A percentile compares a stretch with the other conserved stretches of the same genome.
Conservation (phyloP, 2,329 filamentous ascomycete species). For the Exophiala xenobiotica region DNA sequence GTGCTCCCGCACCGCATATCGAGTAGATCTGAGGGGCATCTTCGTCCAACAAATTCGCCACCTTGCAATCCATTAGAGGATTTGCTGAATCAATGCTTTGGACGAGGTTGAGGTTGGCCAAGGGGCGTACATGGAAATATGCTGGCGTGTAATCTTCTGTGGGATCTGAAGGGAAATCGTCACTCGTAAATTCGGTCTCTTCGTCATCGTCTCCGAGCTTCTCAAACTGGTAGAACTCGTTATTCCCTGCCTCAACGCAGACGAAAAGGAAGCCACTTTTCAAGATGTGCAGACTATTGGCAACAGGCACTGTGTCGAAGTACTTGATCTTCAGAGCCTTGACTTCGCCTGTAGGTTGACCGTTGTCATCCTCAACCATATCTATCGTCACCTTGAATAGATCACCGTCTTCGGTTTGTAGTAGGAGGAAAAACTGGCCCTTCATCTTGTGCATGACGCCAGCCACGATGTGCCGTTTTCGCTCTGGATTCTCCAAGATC, state of each 20-base stretch:
- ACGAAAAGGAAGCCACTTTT: conserved; percentile 96
- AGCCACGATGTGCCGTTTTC: conserved; percentile 81
- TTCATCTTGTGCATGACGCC: conserved; percentile 98
- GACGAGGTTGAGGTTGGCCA: conserved; percentile 80
- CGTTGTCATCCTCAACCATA: conserved; percentile 78
- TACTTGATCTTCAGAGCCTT: conserved; percentile 88
- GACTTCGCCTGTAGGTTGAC: conserved; percentile 77
- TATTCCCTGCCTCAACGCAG: conserved; percentile 87
- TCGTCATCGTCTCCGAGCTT: conserved; percentile 95
- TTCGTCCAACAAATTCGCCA: conserved; percentile 76
- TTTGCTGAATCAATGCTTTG: conserved; percentile 87
- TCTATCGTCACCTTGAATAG: conserved; percentile 95
- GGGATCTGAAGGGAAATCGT: conserved; percentile 75
- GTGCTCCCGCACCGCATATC: conserved; percentile 81
- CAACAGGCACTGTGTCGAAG: conserved; percentile 91
- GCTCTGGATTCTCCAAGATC: conserved; percentile 84
- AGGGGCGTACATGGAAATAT: conserved; percentile 77
- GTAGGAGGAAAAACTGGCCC: conserved; percentile 92
- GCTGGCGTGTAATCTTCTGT: conserved; percentile 70
- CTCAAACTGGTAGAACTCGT: conserved; percentile 95
- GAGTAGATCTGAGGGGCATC: conserved; percentile 97
- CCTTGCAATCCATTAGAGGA: conserved; percentile 84
- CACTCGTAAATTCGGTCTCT: conserved; percentile 80
- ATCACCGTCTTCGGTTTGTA: conserved; percentile 97
- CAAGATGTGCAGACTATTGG: conserved; percentile 82